A percentile compares a stretch with the other conserved stretches of the same genome.
These are phyloP conservation scores for Aphanoascus verrucosus DNA, from an alignment of 2,329 filamentous ascomycete genomes.

Conservation along the genomic window DNA sequence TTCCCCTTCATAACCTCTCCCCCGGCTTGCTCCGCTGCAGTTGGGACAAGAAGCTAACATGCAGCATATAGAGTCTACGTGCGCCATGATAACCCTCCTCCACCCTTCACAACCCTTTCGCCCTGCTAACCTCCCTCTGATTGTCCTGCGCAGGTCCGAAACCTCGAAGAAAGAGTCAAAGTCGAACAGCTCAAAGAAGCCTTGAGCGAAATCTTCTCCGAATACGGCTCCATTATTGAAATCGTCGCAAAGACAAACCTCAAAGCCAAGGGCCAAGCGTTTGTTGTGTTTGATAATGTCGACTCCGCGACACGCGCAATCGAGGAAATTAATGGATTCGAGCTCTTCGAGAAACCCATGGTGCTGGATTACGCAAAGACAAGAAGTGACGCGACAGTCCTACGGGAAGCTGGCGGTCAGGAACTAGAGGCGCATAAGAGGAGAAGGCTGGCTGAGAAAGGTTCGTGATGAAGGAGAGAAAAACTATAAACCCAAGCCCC, in stretches of 20 bases:
- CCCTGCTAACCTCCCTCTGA: not conserved
- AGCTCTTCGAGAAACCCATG: slow-evolving; percentile 87
- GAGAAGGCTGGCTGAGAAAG: slow-evolving; percentile 76
- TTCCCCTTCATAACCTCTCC: not conserved
- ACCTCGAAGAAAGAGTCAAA: slow-evolving; percentile 88
- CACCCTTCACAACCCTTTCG: too few relatives aligned
- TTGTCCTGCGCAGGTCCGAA: slow-evolving; percentile 46
- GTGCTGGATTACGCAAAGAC: slow-evolving; percentile 70
- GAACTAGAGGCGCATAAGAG: slow-evolving; percentile 81
- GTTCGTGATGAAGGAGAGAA: slow-evolving; percentile 36
- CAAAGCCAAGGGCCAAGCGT: slow-evolving; percentile 89
- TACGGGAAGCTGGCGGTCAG: slow-evolving; percentile 60
- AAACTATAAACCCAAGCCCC: not conserved
- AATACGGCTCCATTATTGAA: slow-evolving; percentile 78
- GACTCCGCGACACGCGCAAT: slow-evolving; percentile 72
- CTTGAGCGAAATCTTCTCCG: slow-evolving; percentile 67
- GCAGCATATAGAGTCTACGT: slow-evolving; percentile 32
- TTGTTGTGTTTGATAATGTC: slow-evolving; percentile 77
- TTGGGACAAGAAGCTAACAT: slow-evolving; percentile 8
- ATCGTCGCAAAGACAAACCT: slow-evolving; percentile 82
- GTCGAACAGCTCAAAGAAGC: slow-evolving; percentile 63
- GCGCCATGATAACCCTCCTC: slow-evolving; percentile 13
- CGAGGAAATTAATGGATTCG: slow-evolving; percentile 83
- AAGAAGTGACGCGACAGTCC: slow-evolving; percentile 76
- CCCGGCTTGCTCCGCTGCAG: not conserved